Base-by-base conservation (phyloP, 2,329 filamentous ascomycete species). In the Plenodomus tracheiphilus region DNA sequence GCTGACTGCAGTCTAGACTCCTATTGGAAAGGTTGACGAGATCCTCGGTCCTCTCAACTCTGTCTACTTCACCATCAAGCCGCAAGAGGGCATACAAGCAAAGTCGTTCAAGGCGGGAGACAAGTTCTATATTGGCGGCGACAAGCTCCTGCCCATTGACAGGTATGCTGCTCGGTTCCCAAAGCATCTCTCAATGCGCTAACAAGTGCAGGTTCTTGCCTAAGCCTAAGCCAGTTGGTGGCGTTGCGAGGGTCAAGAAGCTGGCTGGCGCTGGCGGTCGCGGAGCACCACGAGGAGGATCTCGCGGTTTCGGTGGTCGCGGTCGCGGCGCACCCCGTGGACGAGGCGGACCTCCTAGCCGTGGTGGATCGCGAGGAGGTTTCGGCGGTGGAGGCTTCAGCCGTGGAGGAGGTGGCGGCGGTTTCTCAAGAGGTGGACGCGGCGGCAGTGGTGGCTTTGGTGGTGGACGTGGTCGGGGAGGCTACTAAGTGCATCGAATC, bases 41-140 rank as follows among this genome's bases (percentile, higher is more conserved):
- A 89, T 99, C 62, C 87, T 99, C 63, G 94, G 94, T 49, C 93
- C 94, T 57, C 89, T 99, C 76, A 97, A 96, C 82, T 88, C 97
- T 77, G 90, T 97, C 68, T 96, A 88, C 81, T 99, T 99, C 82
- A 97, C 93, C 68, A 88, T 99, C 76, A 97, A 97, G 80, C 92
- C 93, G 46, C 86, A 91, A 72, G 93, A 97, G 73, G 94, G 94
- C 65, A 97, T 99, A 74, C 89, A 96, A 75, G 91, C 94, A 54
- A 85, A 86, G 51, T 94, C 89, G 35, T 99, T 97, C 86, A 96
- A 97, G 81, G 78, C 86, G 56, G 94, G 94, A 71, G 94, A 97
- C 81, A 96, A 95, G 79, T 95, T 99, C 78, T 99, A 86, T 81
- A 96, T 97, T 70, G 89, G 87, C 64, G 84, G 86, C 68, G 94